Evolutionary conservation across 1,284 basidiomycete species (phyloP).

Genomic region (Pulchroboletus neoregius): DNA sequence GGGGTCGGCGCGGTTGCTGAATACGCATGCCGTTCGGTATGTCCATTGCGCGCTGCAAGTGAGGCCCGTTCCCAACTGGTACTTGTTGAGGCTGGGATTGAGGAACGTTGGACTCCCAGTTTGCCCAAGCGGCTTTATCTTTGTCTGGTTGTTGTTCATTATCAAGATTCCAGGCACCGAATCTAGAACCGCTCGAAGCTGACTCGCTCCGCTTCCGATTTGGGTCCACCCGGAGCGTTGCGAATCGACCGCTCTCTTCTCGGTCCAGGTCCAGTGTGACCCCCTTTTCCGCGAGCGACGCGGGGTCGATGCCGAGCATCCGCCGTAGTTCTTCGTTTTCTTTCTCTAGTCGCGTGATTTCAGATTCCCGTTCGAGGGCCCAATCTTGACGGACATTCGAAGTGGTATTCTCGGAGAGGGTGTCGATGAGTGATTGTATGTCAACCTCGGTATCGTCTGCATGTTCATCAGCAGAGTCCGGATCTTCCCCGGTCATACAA

Average conservation of each 20-base stretch:
- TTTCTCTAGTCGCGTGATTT: constrained; percentile 71
- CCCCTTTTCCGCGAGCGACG: constrained; percentile 48
- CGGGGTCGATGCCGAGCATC: constrained; percentile 67
- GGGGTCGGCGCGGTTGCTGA: constrained; percentile 44
- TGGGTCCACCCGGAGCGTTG: constrained; percentile 21
- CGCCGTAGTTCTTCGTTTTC: constrained; percentile 80
- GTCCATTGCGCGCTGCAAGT: constrained; percentile 46
- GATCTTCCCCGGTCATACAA: constrained; percentile 67
- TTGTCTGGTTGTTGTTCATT: constrained; percentile 22
- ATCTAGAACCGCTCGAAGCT: constrained; percentile 19
- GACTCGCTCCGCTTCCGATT: constrained; percentile 31
- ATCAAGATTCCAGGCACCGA: constrained; percentile 30
- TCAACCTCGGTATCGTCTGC: constrained; percentile 30
- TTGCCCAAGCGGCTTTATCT: constrained; percentile 26
- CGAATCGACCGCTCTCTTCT: constrained; percentile 30
- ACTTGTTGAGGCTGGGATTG: constrained; percentile 24
- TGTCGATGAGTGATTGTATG: constrained; percentile 42
- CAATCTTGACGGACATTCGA: constrained; percentile 51
- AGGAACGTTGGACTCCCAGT: constrained; percentile 29
- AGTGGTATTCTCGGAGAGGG: constrained; percentile 33
- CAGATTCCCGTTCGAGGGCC: constrained; percentile 79
- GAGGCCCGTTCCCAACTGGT: constrained; percentile 29
- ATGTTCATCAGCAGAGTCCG: constrained; percentile 30
- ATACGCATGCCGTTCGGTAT: constrained; percentile 46
- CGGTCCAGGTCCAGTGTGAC: constrained; percentile 44